A percentile compares a stretch with the other conserved stretches of the same genome.
Evolutionary conservation across 1,139 yeast species (phyloP).

Genomic region (Pichiaceae sp.): DNA sequence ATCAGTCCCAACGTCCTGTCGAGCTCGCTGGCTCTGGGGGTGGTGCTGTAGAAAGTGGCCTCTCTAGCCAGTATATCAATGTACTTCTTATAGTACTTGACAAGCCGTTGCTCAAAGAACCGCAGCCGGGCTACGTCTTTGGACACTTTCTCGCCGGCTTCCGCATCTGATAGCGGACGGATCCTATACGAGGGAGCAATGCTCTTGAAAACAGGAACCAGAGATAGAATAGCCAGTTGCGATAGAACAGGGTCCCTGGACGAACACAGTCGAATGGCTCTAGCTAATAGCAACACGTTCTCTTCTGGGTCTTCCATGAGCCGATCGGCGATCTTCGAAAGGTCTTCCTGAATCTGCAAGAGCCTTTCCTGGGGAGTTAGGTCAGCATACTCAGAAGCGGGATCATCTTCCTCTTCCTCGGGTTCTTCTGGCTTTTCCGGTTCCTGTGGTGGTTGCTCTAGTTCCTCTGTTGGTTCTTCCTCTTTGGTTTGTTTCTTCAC

Average conservation of each 20-base stretch:
- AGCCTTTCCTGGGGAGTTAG: slow-evolving; percentile 53
- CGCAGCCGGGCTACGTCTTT: slow-evolving; percentile 74
- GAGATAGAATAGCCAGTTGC: slow-evolving; percentile 67
- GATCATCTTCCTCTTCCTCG: slow-evolving; percentile 19
- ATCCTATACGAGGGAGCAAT: slow-evolving; percentile 86
- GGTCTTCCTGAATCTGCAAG: slow-evolving; percentile 63
- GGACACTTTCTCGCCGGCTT: slow-evolving; percentile 72
- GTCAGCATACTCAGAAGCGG: slow-evolving; percentile 27
- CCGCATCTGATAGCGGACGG: slow-evolving; percentile 72
- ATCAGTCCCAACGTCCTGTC: slow-evolving; percentile 45
- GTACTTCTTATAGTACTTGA: slow-evolving; percentile 62
- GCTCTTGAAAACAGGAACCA: slow-evolving; percentile 77
- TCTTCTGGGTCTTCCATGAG: slow-evolving; percentile 90
- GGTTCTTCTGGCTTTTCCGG: slow-evolving; percentile 16
- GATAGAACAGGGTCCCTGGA: slow-evolving; percentile 62
- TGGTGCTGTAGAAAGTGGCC: slow-evolving; percentile 34
- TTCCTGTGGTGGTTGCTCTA: slow-evolving; percentile 10
- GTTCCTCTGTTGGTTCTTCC: slow-evolving; percentile 6
- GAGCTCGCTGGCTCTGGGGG: slow-evolving; percentile 29
- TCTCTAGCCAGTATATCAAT: slow-evolving; percentile 43
- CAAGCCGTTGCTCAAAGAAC: slow-evolving; percentile 70
- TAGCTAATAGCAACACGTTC: slow-evolving; percentile 54
- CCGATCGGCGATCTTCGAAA: slow-evolving; percentile 73
- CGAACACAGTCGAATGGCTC: slow-evolving; percentile 64
- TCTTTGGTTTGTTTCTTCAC: slow-evolving; percentile 25